These are phyloP conservation scores for Venturia aucupariae DNA, from an alignment of 2,329 filamentous ascomycete species.

Conservation along the genomic window DNA sequence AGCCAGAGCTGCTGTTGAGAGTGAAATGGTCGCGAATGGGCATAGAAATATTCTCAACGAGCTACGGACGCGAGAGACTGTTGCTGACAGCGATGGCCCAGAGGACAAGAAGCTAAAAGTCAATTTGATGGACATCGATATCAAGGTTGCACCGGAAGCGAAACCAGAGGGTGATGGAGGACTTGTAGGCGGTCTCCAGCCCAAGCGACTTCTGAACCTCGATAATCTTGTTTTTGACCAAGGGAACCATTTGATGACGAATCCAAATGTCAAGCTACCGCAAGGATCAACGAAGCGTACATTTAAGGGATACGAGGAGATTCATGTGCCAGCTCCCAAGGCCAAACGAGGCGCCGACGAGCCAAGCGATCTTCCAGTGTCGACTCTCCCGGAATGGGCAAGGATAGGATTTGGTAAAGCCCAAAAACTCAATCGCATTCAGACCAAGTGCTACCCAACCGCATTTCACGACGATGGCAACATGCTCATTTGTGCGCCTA, in stretches of 20 bases:
- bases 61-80: constrained; percentile 62
- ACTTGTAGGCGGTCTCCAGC: constrained; percentile 74
- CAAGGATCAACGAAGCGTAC: constrained; percentile 91
- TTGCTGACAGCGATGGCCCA: constrained; percentile 36
- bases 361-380: constrained; percentile 65
- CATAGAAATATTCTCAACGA: constrained; percentile 82
- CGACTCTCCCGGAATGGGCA: constrained; percentile 88
- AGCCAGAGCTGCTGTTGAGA: constrained; percentile 67
- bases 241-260: constrained; percentile 99
- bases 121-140: constrained; percentile 78
- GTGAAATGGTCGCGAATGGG: constrained; percentile 84
- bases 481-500: constrained; percentile 95
- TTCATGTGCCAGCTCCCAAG: constrained; percentile 91
- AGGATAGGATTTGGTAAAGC: constrained; percentile 75
- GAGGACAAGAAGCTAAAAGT: constrained; percentile 61
- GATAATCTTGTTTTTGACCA: constrained; percentile 97
- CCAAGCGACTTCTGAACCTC: constrained; percentile 79
- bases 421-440: constrained; percentile 86
- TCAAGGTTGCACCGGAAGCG: constrained; percentile 43
- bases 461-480: constrained; percentile 94
- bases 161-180: constrained; percentile 54
- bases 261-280: constrained; percentile 85
- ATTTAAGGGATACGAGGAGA: constrained; percentile 98
- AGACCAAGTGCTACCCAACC: constrained; percentile 83
- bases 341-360: constrained; percentile 74